Percentiles rank a stretch among this genome's conserved stretches.
Evolutionary conservation across 305 asterid species (phyloP).

Genomic region (Fraxinus floribunda): DNA sequence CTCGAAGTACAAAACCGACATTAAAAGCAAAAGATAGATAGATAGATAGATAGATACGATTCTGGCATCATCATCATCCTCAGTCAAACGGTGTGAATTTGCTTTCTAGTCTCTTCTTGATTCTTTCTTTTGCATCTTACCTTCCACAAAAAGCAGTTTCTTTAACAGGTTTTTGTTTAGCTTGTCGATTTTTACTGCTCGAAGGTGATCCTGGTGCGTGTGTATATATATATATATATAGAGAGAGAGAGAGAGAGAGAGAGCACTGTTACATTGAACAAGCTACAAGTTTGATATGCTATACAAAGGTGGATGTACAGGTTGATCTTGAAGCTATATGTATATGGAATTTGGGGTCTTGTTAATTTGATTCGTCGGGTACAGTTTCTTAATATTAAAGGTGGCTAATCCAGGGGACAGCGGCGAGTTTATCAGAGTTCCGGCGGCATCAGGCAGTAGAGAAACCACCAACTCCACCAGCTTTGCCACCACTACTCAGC

Average conservation of each 20-base stretch:
- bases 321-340: not conserved
- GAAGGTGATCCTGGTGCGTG: not conserved
- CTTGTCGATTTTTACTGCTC: not conserved
- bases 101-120: not conserved
- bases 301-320: not conserved
- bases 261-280: constrained; percentile 31
- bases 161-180: not conserved
- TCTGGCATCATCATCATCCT: not conserved
- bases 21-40: not conserved
- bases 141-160: not conserved
- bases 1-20: not conserved
- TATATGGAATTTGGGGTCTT: not conserved
- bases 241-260: not conserved
- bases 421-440: constrained; percentile 35
- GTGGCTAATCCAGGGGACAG: constrained; percentile 66
- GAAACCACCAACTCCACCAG: not conserved
- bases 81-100: not conserved
- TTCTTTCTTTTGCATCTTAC: not conserved
- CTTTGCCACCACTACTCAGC: not conserved
- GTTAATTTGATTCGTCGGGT: constrained; percentile 4
- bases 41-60: no score
- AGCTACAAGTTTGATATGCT: not conserved
- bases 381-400: constrained; percentile 39
- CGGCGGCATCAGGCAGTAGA: constrained; percentile 14
- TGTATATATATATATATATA: no score